These are phyloP conservation scores for Solanum pinnatisectum DNA, from an alignment of 257 asterid genomes.

Conservation along the genomic window DNA sequence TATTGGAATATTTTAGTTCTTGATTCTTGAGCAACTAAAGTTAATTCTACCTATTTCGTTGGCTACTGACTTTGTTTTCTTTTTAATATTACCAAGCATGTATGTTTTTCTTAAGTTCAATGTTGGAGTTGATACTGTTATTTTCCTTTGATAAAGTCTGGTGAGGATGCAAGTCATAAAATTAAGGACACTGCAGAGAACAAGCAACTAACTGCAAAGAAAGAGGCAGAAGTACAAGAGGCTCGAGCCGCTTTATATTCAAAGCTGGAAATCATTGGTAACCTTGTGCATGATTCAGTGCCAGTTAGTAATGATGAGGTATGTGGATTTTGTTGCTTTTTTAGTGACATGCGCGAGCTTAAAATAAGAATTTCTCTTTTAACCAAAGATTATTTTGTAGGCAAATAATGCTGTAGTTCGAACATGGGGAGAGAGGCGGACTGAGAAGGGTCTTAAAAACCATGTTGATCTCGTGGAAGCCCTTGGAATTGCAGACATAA, in stretches of 20 bases:
- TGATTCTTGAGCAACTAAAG: neutral
- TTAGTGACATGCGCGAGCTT: neutral
- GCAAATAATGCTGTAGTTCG: conserved; percentile 60
- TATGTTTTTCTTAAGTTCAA: neutral
- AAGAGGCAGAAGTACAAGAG: conserved; percentile 75
- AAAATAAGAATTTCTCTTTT: neutral
- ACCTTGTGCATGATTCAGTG: conserved; percentile 91
- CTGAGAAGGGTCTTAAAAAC: conserved; percentile 68
- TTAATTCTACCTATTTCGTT: neutral
- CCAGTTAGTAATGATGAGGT: conserved; percentile 82
- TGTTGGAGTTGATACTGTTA: neutral
- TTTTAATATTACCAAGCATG: neutral
- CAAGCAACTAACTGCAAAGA: conserved; percentile 38
- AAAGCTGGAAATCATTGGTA: conserved; percentile 58
- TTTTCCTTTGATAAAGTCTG: conserved; percentile 30
- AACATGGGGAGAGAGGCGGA: conserved; percentile 74
- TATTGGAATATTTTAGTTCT: neutral
- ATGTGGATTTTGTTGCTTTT: neutral
- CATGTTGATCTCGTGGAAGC: conserved; percentile 95
- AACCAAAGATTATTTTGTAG: conserved; percentile 22
- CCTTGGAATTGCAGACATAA: conserved; percentile 78
- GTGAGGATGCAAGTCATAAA: conserved; percentile 47
- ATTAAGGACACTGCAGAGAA: conserved; percentile 52
- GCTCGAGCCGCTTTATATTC: conserved; percentile 56
- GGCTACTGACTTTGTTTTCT: neutral